phyloP scores from a whole-genome alignment of 2,329 filamentous ascomycete genomes.

The Venturia asperata region DNA sequence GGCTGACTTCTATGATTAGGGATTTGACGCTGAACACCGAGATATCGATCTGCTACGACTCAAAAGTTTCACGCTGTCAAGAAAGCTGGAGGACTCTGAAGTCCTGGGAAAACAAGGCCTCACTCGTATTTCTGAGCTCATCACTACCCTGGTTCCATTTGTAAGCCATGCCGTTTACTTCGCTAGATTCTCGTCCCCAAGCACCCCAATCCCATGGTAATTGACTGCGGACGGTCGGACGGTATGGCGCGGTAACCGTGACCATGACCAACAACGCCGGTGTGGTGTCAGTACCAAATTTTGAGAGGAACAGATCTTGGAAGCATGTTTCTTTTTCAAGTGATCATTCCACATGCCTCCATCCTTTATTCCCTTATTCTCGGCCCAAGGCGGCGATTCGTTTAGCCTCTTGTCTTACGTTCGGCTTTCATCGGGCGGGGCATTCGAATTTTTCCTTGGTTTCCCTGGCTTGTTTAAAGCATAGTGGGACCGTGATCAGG shows the following conservation, averaged over 20 bases:
- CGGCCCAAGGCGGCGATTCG: neutral
- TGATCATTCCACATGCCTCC: neutral
- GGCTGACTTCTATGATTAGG: slow-evolving; percentile 42
- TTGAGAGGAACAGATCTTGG: neutral
- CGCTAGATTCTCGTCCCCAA: neutral
- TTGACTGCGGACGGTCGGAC: slow-evolving; percentile 4
- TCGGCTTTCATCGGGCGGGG: slow-evolving; percentile 2
- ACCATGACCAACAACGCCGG: slow-evolving; percentile 9
- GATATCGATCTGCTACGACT: slow-evolving; percentile 78
- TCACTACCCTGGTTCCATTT: slow-evolving; percentile 67
- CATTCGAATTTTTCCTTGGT: neutral
- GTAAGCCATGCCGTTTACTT: slow-evolving; percentile 50
- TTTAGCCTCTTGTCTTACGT: neutral
- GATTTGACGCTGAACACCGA: slow-evolving; percentile 64
- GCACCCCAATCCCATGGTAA: neutral
- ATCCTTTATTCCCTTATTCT: neutral
- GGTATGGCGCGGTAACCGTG: slow-evolving; percentile 1
- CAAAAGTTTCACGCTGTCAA: slow-evolving; percentile 68
- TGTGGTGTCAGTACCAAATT: slow-evolving; percentile 4
- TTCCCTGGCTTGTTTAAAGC: slow-evolving; percentile 10
- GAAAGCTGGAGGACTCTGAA: slow-evolving; percentile 56
- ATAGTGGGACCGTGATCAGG: neutral
- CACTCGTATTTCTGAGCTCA: slow-evolving; percentile 55
- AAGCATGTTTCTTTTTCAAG: neutral
- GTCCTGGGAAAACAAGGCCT: slow-evolving; percentile 57